Evolutionary conservation across 345 rosid species (phyloP).

Genomic region (Murraya paniculata): DNA sequence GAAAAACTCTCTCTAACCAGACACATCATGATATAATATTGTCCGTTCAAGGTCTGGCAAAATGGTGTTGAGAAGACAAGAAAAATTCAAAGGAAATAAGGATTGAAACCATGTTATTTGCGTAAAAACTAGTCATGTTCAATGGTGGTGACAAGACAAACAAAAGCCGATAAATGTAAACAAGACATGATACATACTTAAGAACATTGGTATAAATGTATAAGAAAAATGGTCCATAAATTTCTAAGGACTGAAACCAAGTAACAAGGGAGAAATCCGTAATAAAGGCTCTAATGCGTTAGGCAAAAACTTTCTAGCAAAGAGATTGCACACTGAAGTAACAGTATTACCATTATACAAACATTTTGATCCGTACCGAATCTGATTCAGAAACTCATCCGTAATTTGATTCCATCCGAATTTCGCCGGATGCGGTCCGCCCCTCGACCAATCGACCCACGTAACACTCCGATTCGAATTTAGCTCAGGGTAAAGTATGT

Average conservation of each 20-base stretch:
- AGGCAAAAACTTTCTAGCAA: slow-evolving; percentile 66
- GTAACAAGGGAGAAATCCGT: slow-evolving; percentile 47
- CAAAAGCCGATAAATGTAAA: too few relatives aligned
- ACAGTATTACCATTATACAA: slow-evolving; percentile 35
- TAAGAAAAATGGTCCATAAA: not conserved
- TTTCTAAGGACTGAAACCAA: slow-evolving; percentile 39
- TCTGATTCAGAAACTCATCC: slow-evolving; percentile 47
- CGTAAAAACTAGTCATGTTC: too few relatives aligned
- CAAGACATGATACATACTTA: not conserved
- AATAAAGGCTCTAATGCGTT: slow-evolving; percentile 52
- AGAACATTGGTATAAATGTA: not conserved
- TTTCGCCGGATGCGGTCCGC: slow-evolving; percentile 60
- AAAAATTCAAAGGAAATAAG: too few relatives aligned
- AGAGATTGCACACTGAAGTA: slow-evolving; percentile 41
- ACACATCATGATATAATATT: too few relatives aligned
- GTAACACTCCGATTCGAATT: slow-evolving; percentile 55
- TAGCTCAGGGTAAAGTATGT: slow-evolving; percentile 29
- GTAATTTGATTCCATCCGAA: slow-evolving; percentile 45
- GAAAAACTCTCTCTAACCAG: too few relatives aligned
- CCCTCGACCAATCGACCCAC: slow-evolving; percentile 70
- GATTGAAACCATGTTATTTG: too few relatives aligned
- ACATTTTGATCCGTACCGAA: slow-evolving; percentile 43
- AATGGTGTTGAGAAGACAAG: too few relatives aligned
- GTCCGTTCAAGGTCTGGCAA: too few relatives aligned
- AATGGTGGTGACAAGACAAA: too few relatives aligned